Evolutionary conservation across 2,329 filamentous ascomycete genomes (phyloP), one percentile per base, ranked within the genome.

Genomic region (Coniochaeta sp.): DNA sequence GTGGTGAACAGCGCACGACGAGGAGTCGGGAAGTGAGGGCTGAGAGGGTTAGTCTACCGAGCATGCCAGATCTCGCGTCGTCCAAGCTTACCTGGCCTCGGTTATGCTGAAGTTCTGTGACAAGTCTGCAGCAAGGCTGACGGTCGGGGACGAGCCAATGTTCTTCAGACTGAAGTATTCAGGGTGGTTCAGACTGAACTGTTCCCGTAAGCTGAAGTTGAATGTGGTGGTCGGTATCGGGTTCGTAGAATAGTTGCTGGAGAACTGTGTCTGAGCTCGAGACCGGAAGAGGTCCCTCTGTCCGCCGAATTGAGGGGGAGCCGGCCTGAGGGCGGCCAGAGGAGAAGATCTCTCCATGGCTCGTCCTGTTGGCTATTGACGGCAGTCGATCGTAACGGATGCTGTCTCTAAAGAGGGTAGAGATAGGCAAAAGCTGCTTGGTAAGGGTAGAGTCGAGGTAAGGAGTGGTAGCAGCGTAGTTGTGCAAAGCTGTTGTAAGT

Each of bases 41-140:
- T 95, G 69, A 52, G 31, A 49, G 31, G 53, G 56, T 65, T 51
- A 64, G 57, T 45, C 35, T 38, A 24, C 22, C 5, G 24, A 27
- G 20, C 12, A 27, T 30, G 32, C n/a, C 20, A n/a, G n/a, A n/a
- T n/a, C n/a, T 3, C 14, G 38, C 8, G 13, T 14, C 10, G 38
- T 42, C n/a, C 38, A 42, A 48, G 59, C 79, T 60, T 76, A 96
- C 92, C 91, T 96, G 65, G 87, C 68, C 52, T 82, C 77, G 55
- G 72, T 90, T 70, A 97, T 88, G 66, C 92, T 88, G 67, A 97
- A 95, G 75, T 97, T 99, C 67, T 96, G 91, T 53, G 91, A 96
- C 61, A 97, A 79, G 71, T 99, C 94, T 56, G 91, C 91, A 38
- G 91, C 92, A 60, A 99, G 75, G 64, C 89, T 95, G 50, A 90